A percentile compares a stretch with the other conserved stretches of the same genome.
Conservation (phyloP, 192 early-diverging fungal species). For the Backusella westeae region DNA sequence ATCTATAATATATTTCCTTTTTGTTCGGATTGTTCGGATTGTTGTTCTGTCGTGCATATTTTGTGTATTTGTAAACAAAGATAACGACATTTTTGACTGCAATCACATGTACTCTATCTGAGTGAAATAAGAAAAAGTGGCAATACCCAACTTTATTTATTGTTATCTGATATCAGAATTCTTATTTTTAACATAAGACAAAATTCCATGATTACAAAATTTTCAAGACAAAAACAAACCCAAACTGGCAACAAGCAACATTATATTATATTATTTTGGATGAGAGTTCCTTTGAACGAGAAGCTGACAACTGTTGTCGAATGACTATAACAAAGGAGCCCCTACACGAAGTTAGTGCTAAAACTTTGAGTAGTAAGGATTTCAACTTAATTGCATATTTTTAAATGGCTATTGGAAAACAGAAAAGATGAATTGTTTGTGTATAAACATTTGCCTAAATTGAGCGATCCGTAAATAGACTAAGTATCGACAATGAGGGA, state of each 20-base stretch:
- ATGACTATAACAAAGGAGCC: neutral
- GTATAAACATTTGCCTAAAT: neutral
- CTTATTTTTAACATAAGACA: neutral
- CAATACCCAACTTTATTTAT: constrained; percentile 1
- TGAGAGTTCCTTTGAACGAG: neutral
- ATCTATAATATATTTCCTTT: constrained; percentile 4
- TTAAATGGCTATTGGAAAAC: neutral
- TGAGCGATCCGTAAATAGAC: neutral
- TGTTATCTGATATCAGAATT: constrained; percentile 7
- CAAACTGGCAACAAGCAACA: neutral
- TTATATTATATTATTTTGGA: neutral
- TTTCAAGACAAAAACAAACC: neutral
- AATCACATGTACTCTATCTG: neutral
- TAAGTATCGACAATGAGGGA: neutral
- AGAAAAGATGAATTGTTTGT: constrained; percentile 7
- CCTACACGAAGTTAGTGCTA: neutral
- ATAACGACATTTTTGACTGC: constrained; percentile 6
- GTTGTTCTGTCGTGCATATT: constrained; percentile 1
- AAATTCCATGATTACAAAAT: neutral
- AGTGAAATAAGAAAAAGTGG: neutral
- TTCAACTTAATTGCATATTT: neutral
- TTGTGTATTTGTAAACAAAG: constrained; percentile 8
- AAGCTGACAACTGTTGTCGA: neutral
- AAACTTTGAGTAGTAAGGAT: neutral
- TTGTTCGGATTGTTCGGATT: constrained; percentile 4